Base-by-base conservation (phyloP, 768 basidiomycete genomes). In the Suillus placidus region DNA sequence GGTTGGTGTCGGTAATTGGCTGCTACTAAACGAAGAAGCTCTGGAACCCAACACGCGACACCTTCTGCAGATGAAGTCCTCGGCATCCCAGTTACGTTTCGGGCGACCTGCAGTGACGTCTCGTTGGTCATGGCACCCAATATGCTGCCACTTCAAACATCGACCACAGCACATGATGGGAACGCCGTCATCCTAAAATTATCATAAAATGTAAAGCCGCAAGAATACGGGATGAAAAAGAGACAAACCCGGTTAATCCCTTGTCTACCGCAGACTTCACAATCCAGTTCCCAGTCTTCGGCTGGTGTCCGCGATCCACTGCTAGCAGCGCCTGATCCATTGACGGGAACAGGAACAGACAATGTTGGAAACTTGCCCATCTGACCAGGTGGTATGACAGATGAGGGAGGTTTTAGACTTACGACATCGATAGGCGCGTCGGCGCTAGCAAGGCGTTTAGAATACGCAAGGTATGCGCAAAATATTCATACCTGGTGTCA, bases 131-230 rank as follows among this genome's bases (percentile, higher is more conserved):
- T 96, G 93, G 71, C 95, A 97, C 26, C 80, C 73, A 40, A 93
- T 93, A 71, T 97, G 95, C 71, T 97, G 95, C 95, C 95, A 97
- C 75, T 88, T 88, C 16, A 83, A 84, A 76, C 95, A 97, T 35
- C 78, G 73, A 30, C 91, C 92, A 72, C 95, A 97, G 43, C 87
- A 93, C 73, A 94, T 86, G 79, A 97, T 84, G 4, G 91, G 88
- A 13, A 82, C 79, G 13, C 88, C 91, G 66, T 94, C 93, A 66
- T 95, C 92, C 94, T 95, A 66, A 12, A 45, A 42, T 47, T 13
- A 64, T 43, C 37, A 35, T 49, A 61, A 69, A 67, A 56, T 49
- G 57, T 71, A 47, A 49, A 70, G 12, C 45, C 26, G 45, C 26
- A n/a, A 43, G n/a, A 47, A 47, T 14, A 47, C n/a, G 61, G 26